Base-by-base conservation (phyloP, 805 yeast genomes). In the Saccharomycopsis fermentans region DNA sequence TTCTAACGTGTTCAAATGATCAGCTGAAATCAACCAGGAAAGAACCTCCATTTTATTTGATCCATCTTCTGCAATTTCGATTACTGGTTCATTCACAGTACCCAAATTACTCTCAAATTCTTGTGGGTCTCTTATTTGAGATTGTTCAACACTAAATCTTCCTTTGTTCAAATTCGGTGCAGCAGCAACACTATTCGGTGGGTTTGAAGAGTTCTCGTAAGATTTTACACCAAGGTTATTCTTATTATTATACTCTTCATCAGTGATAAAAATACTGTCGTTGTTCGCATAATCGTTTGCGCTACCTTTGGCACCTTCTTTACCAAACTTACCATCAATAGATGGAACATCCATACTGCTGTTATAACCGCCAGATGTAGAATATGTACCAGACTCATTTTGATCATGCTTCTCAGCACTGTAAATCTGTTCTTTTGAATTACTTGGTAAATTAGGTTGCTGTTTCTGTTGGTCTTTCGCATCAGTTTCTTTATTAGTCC, bases 31-130 rank as follows among this genome's bases (percentile, higher is more conserved):
- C 21, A 61, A 39, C 32, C 58, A 47, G 6, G 58, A 51, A 6
- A 47, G 63, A 63, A 21, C 57, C 54, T 54, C 67, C 61, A 54
- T 64, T 61, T 52, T 56, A 39, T 56, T 47, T 12, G 27, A 43
- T 43, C 50, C 50, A 21, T 64, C 64, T 36, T 64, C 65, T 14
- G 61, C 63, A 19, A 50, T 11, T 14, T 43, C 32, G 9, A 43
- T 53, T 14, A 50, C 17, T 52, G 37, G 21, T 27, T 50, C 53
- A 9, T 9, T 9, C 5, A 43, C 14, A 21, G 29, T 32, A 12
- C 37, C 53, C 16, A 29, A 27, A n/a, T 50, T 32, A 27, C 17
- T 50, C 16, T 29, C 35, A 43, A 43, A 43, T 19, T 43, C 29
- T 9, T 43, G 24, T 9, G 50, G 26, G 12, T 43, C 29, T 6